phyloP scores from a whole-genome alignment of 805 yeast species.

The Candida dajiaensis region DNA sequence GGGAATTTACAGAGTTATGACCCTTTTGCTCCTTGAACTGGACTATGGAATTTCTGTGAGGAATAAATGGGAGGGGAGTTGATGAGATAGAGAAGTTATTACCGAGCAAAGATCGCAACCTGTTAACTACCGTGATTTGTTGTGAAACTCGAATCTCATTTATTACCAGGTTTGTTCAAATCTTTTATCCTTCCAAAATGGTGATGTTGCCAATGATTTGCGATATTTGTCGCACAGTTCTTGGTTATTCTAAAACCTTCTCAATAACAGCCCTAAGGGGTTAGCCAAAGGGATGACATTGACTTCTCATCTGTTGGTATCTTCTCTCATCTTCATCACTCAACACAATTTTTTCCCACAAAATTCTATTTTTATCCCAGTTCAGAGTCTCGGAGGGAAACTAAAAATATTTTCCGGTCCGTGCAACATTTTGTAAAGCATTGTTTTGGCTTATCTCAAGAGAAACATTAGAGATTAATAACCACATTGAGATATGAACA shows the following conservation, averaged over 20 bases:
- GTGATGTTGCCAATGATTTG: background rate
- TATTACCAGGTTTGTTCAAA: background rate
- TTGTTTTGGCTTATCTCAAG: no score
- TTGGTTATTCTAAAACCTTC: no score
- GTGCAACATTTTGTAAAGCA: background rate
- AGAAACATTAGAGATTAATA: background rate
- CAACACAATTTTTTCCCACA: background rate
- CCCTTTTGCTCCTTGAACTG: no score
- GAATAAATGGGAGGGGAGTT: no score
- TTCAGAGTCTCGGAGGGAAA: constrained; percentile 1
- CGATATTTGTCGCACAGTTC: no score
- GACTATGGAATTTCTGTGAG: no score
- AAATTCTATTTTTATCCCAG: constrained; percentile 10
- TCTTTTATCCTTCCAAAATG: background rate
- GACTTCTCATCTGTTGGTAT: background rate
- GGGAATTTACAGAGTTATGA: background rate
- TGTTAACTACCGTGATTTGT: no score
- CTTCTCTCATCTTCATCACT: background rate
- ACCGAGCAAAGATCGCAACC: no score
- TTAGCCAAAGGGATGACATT: no score
- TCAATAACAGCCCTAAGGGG: no score
- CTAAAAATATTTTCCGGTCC: background rate
- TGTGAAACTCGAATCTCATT: background rate
- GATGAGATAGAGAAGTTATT: no score
- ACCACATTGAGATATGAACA: no score